phyloP scores from a whole-genome alignment of 345 rosid species.

The Salix exigua region DNA sequence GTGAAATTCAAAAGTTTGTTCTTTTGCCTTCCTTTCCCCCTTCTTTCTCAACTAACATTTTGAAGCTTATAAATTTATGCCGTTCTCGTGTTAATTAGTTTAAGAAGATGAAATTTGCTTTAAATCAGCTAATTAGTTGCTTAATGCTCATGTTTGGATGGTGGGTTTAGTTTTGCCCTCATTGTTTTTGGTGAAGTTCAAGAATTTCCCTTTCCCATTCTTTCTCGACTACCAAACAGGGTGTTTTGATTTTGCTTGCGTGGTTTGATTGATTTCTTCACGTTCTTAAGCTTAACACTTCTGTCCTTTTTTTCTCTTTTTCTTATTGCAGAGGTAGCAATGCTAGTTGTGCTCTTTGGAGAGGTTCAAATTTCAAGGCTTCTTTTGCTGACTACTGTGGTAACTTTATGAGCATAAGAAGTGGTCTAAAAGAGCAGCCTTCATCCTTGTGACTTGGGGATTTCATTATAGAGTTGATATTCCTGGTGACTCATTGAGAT shows the following conservation, averaged over 20 bases:
- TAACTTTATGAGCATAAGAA: constrained; percentile 19
- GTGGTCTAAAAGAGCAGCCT: constrained; percentile 16
- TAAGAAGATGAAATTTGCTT: too few relatives aligned
- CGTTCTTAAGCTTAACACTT: neutral
- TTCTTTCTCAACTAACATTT: neutral
- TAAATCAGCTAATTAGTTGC: neutral
- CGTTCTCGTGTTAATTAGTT: neutral
- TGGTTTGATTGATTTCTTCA: neutral
- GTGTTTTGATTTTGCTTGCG: neutral
- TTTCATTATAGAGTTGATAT: constrained; percentile 20
- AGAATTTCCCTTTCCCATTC: neutral
- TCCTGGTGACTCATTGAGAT: constrained; percentile 19
- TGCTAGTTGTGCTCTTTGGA: neutral
- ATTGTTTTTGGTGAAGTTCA: neutral
- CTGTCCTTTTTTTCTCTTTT: neutral
- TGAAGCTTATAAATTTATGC: neutral
- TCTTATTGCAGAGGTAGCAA: constrained; percentile 37
- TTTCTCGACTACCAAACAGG: neutral
- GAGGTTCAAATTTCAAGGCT: constrained; percentile 13
- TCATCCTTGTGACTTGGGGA: constrained; percentile 27
- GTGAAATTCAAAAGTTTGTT: neutral
- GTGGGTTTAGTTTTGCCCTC: neutral
- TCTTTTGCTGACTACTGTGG: constrained; percentile 19
- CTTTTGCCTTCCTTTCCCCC: neutral
- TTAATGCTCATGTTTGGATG: neutral